A percentile compares a stretch with the other conserved stretches of the same genome.
Evolutionary conservation across 164 flowering plant species (phyloP).

Genomic region (Liriodendron chinense): DNA sequence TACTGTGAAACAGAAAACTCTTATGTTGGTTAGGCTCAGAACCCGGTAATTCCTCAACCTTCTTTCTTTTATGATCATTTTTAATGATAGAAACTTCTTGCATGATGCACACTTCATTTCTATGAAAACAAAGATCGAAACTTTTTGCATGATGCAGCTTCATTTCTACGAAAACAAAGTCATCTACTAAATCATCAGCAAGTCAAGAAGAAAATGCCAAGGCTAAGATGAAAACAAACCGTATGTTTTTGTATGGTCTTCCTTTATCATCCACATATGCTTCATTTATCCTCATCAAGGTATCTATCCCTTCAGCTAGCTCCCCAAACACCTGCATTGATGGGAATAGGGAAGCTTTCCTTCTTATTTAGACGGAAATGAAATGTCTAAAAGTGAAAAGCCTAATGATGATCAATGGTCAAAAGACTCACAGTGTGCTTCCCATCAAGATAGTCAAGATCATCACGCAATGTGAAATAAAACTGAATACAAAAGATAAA

Average conservation of each 20-base stretch:
- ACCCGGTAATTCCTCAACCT: no score
- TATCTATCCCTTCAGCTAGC: conserved; percentile 88
- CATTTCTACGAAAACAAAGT: background rate
- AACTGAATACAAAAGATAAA: conserved; percentile 49
- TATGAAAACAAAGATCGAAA: no score
- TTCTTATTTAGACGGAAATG: background rate
- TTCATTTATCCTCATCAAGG: conserved; percentile 84
- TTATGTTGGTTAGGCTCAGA: no score
- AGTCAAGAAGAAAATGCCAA: background rate
- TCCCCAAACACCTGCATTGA: conserved; percentile 79
- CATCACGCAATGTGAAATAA: conserved; percentile 86
- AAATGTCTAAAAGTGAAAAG: background rate
- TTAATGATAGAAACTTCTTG: no score
- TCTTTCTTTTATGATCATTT: no score
- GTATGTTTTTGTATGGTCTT: conserved; percentile 78
- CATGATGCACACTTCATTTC: background rate
- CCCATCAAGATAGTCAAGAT: conserved; percentile 93
- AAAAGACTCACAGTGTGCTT: conserved; percentile 80
- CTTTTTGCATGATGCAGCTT: no score
- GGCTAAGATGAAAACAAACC: conserved; percentile 34
- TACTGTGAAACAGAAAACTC: no score
- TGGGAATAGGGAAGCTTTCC: background rate
- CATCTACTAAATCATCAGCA: background rate
- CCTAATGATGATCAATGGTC: background rate
- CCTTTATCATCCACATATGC: conserved; percentile 86